phyloP scores from a whole-genome alignment of 768 basidiomycete species.

The Termitomyces sp. region DNA sequence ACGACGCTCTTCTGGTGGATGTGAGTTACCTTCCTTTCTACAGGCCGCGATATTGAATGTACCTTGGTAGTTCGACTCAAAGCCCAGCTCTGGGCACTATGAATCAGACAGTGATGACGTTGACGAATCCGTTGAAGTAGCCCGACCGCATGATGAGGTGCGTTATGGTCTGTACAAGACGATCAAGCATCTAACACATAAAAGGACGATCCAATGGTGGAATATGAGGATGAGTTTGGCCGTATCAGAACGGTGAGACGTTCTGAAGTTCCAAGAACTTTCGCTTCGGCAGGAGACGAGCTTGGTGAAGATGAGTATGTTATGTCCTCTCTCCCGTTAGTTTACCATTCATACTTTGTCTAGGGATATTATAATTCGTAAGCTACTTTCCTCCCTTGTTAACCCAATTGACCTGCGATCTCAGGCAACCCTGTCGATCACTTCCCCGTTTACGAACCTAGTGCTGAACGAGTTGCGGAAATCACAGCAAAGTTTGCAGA shows the following conservation, averaged over 20 bases:
- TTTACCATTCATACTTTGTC: slow-evolving; percentile 3
- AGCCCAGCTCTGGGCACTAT: slow-evolving; percentile 41
- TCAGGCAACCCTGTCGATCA: slow-evolving; percentile 77
- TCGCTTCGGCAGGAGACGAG: slow-evolving; percentile 42
- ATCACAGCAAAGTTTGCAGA: slow-evolving; percentile 69
- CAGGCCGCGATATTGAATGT: neutral
- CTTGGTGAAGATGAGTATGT: slow-evolving; percentile 57
- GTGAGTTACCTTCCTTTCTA: slow-evolving; percentile 35
- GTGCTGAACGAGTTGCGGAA: slow-evolving; percentile 70
- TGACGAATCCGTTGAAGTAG: slow-evolving; percentile 70
- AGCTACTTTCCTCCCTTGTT: slow-evolving; percentile 6
- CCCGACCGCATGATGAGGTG: slow-evolving; percentile 41
- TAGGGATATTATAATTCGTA: slow-evolving; percentile 60
- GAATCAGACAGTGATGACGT: slow-evolving; percentile 72
- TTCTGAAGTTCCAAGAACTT: slow-evolving; percentile 73
- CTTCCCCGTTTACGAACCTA: slow-evolving; percentile 86
- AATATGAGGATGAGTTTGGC: slow-evolving; percentile 87
- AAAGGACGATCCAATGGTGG: slow-evolving; percentile 73
- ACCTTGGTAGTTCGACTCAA: slow-evolving; percentile 58
- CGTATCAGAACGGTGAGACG: slow-evolving; percentile 61
- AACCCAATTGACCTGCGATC: neutral
- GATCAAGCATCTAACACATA: slow-evolving; percentile 2
- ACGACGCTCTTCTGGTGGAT: slow-evolving; percentile 68
- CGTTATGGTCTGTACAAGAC: slow-evolving; percentile 5
- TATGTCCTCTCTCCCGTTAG: slow-evolving; percentile 1